Base-by-base conservation (phyloP, 352 stramenopile genomes). In the Globisporangium yorkense region DNA sequence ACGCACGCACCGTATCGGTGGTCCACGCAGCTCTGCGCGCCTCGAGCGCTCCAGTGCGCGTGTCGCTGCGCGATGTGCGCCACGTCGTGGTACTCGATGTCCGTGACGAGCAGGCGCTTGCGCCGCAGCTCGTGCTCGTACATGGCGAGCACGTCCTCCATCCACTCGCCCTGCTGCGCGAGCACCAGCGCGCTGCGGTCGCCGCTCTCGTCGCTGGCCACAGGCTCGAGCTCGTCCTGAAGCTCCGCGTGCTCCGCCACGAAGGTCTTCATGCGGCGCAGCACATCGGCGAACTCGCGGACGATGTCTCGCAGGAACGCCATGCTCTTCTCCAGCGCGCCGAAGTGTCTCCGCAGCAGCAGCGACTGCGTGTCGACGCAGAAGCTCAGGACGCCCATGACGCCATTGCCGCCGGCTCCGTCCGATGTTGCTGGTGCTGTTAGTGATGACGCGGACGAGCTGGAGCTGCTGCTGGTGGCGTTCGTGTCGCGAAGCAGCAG, bases 61-160 rank as follows among this genome's bases (percentile, higher is more conserved):
- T 77, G 59, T 47, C 82, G 67, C 21, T 45, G 45, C 54, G 56
- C 62, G n/a, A 87, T 55, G 43, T 68, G 70, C 13, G 10, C 54
- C 0, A 61, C 54, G 55, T 92, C 69, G 44, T 67, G 70, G 55
- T 87, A 89, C 62, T 78, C 81, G 49, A 88, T 41, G 20, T 77
- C 63, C 9, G 62, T 61, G 20, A 87, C 74, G 2, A 92, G 65
- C 54, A 63, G 46, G 24, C 65, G 67, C 64, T 89, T 89, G 45
- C 82, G 79, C 41, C 80, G 37, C 44, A 72, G 51, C 63, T 92
- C 82, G 53, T 70, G 74, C 60, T 89, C 76, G 51, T 77, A 73
- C 82, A 92, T 92, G 43, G 54, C 47, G 29, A 77, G 56, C 51
- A 89, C 82, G 31, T 74, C 87, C 59, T 89, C 77, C 74, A 88